Evolutionary conservation across 352 stramenopile species (phyloP), one percentile per base, ranked within the genome.

Genomic region (Pythium diclinum): DNA sequence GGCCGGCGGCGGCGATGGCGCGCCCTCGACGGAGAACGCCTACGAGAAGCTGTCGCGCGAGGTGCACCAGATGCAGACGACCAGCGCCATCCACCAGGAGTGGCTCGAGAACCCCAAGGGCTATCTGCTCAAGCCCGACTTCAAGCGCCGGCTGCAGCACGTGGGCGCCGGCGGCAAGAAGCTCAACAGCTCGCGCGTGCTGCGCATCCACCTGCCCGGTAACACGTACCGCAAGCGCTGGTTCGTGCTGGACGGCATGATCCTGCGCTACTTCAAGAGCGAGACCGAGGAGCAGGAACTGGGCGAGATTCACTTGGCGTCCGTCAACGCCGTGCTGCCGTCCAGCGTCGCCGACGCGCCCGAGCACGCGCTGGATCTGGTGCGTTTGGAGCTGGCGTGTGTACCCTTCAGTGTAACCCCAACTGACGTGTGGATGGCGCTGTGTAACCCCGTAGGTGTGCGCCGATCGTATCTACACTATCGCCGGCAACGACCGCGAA

Each of bases 31-130:
- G 17, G 87, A 95, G 72, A 95, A 95, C 59, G 84, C 85, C 56
- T 95, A 95, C 75, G 87, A 95, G 74, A 94, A 94, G 72, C 79
- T 95, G 16, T 94, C 85, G 52, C 72, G 87, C n/a, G 87, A 95
- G 65, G 86, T 95, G 32, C 87, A 95, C 60, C 85, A 95, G 73
- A 93, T 93, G 84, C 85, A 94, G 72, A 87, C 88, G 70, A 95
- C 87, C 25, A 85, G 87, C 58, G 87, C 87, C 25, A 95, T 95
- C 68, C 87, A 94, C 75, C 87, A 84, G 53, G 87, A 95, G 63
- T 95, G 87, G 87, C 77, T 95, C 36, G 87, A 95, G 71, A 95
- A 95, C 72, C 87, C 87, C 55, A 94, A 93, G 70, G 87, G 87
- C 13, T 95, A 89, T 55, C 55, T 95, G 36, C 81, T 94, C 59